Percentiles rank a stretch among this genome's conserved stretches.
Evolutionary conservation across 148 eudicot species (phyloP).

Genomic region (Vaccinium myrtillus): DNA sequence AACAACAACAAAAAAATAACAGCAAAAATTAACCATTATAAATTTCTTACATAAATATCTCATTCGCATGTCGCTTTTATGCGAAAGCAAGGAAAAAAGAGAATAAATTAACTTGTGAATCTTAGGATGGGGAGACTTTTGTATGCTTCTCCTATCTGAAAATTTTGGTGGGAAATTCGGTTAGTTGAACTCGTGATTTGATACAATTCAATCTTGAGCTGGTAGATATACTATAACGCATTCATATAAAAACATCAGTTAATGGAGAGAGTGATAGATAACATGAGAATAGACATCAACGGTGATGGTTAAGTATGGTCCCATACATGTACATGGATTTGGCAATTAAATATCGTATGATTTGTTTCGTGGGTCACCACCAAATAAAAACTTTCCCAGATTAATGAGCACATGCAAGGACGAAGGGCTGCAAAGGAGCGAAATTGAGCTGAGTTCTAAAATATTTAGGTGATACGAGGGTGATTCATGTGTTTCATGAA

Average conservation of each 20-base stretch:
- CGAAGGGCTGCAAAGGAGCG: too few species aligned
- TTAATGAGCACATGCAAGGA: too few species aligned
- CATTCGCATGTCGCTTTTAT: background rate
- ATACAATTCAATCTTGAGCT: background rate
- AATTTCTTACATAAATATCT: too few species aligned
- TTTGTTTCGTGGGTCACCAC: background rate
- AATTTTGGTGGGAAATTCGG: constrained; percentile 11
- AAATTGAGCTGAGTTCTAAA: too few species aligned
- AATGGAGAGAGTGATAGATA: background rate
- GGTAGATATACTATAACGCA: background rate
- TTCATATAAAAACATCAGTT: background rate
- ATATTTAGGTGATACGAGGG: too few species aligned
- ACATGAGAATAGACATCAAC: background rate
- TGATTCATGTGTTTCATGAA: too few species aligned
- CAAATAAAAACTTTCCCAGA: background rate
- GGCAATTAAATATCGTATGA: background rate
- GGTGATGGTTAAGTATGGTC: constrained; percentile 3
- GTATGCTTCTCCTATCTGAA: background rate
- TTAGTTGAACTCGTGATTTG: constrained; percentile 13
- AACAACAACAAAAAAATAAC: too few species aligned
- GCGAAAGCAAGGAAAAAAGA: background rate
- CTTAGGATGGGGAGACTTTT: background rate
- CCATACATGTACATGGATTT: background rate
- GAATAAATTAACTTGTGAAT: background rate
- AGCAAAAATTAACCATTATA: too few species aligned